These are phyloP conservation scores for Entomortierella chlamydospora DNA, from an alignment of 192 early-diverging fungal genomes.

Conservation along the genomic window DNA sequence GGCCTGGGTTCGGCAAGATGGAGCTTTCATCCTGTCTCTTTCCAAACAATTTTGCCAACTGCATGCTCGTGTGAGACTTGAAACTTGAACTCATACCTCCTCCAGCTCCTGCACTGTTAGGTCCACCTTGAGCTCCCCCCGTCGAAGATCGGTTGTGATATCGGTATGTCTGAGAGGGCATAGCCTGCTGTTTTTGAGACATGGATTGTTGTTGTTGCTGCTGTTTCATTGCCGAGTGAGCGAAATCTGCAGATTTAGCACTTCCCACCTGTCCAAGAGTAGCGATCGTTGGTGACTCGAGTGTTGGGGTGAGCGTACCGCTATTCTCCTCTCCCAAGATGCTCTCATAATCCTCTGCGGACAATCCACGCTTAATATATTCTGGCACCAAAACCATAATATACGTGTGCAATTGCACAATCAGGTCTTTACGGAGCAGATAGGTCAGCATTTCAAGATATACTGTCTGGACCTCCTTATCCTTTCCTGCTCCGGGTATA, in stretches of 20 bases:
- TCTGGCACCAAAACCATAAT: conserved; percentile 71
- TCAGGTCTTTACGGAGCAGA: conserved; percentile 78
- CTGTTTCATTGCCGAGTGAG: conserved; percentile 9
- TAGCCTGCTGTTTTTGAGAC: conserved; percentile 29
- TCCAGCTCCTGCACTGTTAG: conserved; percentile 5
- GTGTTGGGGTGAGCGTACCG: conserved; percentile 34
- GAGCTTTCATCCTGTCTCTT: conserved; percentile 47
- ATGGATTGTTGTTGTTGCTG: conserved; percentile 33
- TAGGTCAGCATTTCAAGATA: conserved; percentile 88
- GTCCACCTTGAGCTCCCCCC: conserved; percentile 25
- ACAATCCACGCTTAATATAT: conserved; percentile 62
- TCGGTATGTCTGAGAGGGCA: conserved; percentile 46
- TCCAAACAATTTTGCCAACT: conserved; percentile 20
- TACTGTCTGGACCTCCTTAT: conserved; percentile 71
- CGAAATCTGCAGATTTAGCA: conserved; percentile 49
- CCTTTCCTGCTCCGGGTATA: conserved; percentile 59
- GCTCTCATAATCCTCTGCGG: conserved; percentile 48
- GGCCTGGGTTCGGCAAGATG: conserved; percentile 58
- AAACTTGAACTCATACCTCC: conserved; percentile 31
- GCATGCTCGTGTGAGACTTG: conserved; percentile 33
- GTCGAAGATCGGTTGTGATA: conserved; percentile 50
- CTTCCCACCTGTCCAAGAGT: conserved; percentile 32
- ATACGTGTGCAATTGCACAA: conserved; percentile 89
- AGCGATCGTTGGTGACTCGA: conserved; percentile 45
- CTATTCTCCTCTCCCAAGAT: conserved; percentile 38